Evolutionary conservation across 345 rosid genomes (phyloP).

Genomic region (Eucalyptus sp.): DNA sequence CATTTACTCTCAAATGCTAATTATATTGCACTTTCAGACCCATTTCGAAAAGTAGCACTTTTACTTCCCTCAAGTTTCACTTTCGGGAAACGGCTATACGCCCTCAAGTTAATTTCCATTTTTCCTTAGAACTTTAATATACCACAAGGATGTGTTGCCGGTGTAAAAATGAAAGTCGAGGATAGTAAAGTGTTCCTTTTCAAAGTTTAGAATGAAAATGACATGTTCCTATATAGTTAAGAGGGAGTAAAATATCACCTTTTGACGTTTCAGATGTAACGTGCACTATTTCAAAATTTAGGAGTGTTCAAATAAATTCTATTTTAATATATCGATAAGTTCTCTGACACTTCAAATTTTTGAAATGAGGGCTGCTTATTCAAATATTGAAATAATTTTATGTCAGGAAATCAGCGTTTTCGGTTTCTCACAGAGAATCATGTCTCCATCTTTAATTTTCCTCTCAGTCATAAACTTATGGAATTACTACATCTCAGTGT

Average conservation of each 20-base stretch:
- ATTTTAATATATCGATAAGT: background rate
- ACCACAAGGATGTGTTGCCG: background rate
- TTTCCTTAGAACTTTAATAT: background rate
- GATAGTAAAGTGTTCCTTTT: background rate
- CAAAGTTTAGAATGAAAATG: background rate
- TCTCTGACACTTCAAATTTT: background rate
- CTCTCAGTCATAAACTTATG: background rate
- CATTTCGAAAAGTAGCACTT: background rate
- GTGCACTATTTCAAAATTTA: background rate
- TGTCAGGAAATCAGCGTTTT: background rate
- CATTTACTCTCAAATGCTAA: background rate
- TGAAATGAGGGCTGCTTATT: background rate
- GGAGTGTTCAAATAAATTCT: background rate
- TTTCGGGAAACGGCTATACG: background rate
- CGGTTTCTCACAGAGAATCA: background rate
- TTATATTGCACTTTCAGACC: background rate
- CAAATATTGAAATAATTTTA: background rate
- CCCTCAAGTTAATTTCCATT: background rate
- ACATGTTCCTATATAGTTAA: background rate
- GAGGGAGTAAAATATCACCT: background rate
- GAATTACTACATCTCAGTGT: background rate
- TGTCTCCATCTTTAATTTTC: background rate
- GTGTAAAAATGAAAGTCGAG: background rate
- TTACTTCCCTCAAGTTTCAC: background rate
- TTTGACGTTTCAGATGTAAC: background rate